These are phyloP conservation scores for Plectranthus barbatus DNA, from an alignment of 257 asterid species.

Conservation along the genomic window DNA sequence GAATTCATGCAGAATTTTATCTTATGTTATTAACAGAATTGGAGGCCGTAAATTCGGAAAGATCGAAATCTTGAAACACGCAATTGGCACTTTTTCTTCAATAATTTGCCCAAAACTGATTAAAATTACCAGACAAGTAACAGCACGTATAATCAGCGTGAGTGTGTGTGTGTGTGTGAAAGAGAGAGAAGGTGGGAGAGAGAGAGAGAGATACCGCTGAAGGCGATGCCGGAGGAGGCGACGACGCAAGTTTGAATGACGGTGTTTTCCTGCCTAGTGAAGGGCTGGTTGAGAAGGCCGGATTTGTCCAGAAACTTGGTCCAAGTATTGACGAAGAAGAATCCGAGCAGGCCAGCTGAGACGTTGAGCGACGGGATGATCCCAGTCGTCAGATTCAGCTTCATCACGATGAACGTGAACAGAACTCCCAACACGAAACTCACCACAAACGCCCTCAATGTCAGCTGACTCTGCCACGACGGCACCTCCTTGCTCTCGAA, in stretches of 20 bases:
- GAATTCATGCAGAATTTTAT: background rate
- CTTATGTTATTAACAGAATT: no score
- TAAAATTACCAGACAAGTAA: no score
- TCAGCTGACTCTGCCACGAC: conserved; percentile 78
- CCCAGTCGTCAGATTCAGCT: conserved; percentile 84
- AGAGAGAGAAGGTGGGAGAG: background rate
- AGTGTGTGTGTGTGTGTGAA: background rate
- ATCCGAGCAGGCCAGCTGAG: conserved; percentile 87
- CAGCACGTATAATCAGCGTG: background rate
- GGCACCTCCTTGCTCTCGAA: conserved; percentile 78
- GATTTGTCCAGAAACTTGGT: conserved; percentile 61
- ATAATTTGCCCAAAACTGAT: background rate
- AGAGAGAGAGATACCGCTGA: conserved; percentile 49
- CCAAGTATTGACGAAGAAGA: conserved; percentile 86
- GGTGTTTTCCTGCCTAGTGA: conserved; percentile 86
- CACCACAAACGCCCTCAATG: conserved; percentile 66
- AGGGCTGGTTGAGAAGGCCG: conserved; percentile 65
- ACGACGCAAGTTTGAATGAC: conserved; percentile 95
- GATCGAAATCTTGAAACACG: background rate
- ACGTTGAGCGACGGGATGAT: conserved; percentile 89
- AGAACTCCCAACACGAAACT: conserved; percentile 52
- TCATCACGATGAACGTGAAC: conserved; percentile 90
- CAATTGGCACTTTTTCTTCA: background rate
- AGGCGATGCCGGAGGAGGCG: conserved; percentile 94
- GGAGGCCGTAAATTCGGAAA: background rate